A percentile compares a stretch with the other conserved stretches of the same genome.
Evolutionary conservation across 1,139 yeast species (phyloP).

Genomic region (Maudiozyma humilis): DNA sequence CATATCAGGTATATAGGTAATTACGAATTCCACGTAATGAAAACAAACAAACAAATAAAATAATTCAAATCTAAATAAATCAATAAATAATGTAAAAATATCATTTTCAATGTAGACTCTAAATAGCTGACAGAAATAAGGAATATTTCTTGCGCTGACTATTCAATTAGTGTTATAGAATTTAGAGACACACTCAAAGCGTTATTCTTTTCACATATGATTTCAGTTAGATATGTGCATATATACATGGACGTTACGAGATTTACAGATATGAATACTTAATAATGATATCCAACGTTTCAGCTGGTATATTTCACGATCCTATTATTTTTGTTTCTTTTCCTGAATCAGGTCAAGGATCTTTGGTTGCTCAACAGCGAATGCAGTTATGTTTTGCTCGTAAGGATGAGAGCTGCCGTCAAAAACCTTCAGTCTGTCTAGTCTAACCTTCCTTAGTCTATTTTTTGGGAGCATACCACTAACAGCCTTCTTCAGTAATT

Average conservation of each 20-base stretch:
- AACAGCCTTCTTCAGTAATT: constrained; percentile 75
- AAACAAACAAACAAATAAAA: too few relatives aligned
- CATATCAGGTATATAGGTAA: too few relatives aligned
- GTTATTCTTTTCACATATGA: not conserved
- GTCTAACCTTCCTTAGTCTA: constrained; percentile 65
- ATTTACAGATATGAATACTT: not conserved
- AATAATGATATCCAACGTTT: not conserved
- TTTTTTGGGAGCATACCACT: constrained; percentile 95
- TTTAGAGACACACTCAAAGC: not conserved
- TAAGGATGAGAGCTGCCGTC: constrained; percentile 90
- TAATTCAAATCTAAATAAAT: too few relatives aligned
- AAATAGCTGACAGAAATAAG: too few relatives aligned
- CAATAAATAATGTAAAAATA: constrained; percentile 4
- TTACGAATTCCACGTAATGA: too few relatives aligned
- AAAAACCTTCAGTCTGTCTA: constrained; percentile 75
- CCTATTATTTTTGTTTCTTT: not conserved
- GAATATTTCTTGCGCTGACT: too few relatives aligned
- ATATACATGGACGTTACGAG: not conserved
- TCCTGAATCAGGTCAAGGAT: constrained; percentile 1
- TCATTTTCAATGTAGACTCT: constrained; percentile 7
- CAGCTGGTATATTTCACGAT: not conserved
- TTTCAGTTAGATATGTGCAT: not conserved
- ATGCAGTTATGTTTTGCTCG: constrained; percentile 71
- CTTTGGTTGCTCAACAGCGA: constrained; percentile 61
- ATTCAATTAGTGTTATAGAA: not conserved